Evolutionary conservation across 2,329 filamentous ascomycete species (phyloP).

Genomic region (Penicillium occitanis): DNA sequence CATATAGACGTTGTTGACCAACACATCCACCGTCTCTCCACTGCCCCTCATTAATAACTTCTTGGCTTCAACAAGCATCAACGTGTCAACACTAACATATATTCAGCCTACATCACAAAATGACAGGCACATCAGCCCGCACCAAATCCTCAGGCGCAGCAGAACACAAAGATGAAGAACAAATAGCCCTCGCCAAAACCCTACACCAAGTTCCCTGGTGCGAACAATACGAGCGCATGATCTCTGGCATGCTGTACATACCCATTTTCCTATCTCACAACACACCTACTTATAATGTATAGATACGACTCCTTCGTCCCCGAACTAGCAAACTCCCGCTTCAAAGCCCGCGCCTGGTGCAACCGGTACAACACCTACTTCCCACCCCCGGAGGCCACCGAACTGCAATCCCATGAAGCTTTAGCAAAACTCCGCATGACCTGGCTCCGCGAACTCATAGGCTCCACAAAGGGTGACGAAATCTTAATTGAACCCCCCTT

Average conservation of each 20-base stretch:
- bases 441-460: slow-evolving; percentile 54
- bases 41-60: background rate
- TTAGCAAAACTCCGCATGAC: slow-evolving; percentile 41
- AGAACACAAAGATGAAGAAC: slow-evolving; percentile 17
- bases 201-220: slow-evolving; percentile 27
- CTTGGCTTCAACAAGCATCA: background rate
- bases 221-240: slow-evolving; percentile 31
- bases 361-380: slow-evolving; percentile 61
- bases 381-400: slow-evolving; percentile 33
- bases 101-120: background rate
- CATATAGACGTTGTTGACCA: background rate
- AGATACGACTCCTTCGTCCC: slow-evolving; percentile 55
- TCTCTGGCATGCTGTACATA: slow-evolving; percentile 29
- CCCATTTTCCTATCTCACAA: background rate
- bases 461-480: slow-evolving; percentile 51
- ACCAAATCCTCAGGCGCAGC: slow-evolving; percentile 14
- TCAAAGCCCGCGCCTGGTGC: slow-evolving; percentile 56
- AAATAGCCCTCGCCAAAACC: slow-evolving; percentile 20
- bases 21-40: background rate
- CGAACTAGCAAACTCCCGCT: slow-evolving; percentile 53
- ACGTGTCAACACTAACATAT: background rate
- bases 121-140: background rate
- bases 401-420: slow-evolving; percentile 34
- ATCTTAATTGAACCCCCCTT: slow-evolving; percentile 61
- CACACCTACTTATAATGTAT: background rate